Evolutionary conservation across 208 protist species (phyloP), one percentile per base, ranked within the genome.

Genomic region (Wallacemonas sp.): DNA sequence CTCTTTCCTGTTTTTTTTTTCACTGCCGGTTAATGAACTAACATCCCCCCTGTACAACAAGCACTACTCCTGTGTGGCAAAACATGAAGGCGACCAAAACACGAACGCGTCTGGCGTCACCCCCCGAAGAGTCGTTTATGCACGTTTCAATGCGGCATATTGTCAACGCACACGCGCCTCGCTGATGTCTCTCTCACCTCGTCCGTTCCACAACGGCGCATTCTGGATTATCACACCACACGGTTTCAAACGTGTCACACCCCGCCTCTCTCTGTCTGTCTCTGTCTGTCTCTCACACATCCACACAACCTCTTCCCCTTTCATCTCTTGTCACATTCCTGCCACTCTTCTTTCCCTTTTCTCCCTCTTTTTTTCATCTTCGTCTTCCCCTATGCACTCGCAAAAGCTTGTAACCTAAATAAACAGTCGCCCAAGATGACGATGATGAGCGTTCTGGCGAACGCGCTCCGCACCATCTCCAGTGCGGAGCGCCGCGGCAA

Each of bases 401-500:
- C n/a, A n/a, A n/a, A n/a, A n/a, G n/a, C n/a, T 27, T 65, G 61
- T 34, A 6, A 29, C 1, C 19, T 39, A 30, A 61, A 32, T n/a
- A n/a, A 24, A 23, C 39, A 65, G 63, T 52, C 33, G 65, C 38
- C 67, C 21, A 98, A 88, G 76, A 99, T 99, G 99, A 99, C 99
- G 67, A 97, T 99, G 83, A 99, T 99, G 81, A 98, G 87, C 78
- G 97, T 99, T 81, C 91, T 99, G 79, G 95, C 94, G 72, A 99
- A 99, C 87, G 96, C 97, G 74, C 96, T 99, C 56, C 97, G 98
- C 80, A 93, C 83, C 70, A 99, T 99, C 80, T 85, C 90, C 80
- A 99, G 99, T 78, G 99, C 99, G 39, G 99, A 99, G 93, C 94
- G 94, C 74, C 87, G 93, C 65, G 99, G 99, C 78, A 99, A 99